phyloP scores from a whole-genome alignment of 2,329 filamentous ascomycete genomes.

The Sclerotinia trifoliorum region DNA sequence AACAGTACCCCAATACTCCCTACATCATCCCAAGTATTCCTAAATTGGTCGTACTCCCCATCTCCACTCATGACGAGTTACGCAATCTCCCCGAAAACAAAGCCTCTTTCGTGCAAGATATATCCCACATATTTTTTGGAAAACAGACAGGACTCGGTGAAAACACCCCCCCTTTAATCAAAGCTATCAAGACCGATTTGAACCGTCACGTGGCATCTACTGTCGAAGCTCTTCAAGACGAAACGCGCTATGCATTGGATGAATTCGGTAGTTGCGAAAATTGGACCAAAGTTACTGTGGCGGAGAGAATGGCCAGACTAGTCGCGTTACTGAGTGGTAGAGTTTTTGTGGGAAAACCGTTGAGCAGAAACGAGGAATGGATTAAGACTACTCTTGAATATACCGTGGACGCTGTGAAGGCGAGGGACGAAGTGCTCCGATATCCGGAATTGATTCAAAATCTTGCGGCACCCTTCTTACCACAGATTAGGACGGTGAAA shows the following conservation, averaged over 20 bases:
- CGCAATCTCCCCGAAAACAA: constrained; percentile 11
- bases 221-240: constrained; percentile 33
- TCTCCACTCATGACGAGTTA: not conserved
- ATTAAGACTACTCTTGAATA: not conserved
- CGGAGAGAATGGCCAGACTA: not conserved
- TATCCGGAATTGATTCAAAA: not conserved
- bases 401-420: not conserved
- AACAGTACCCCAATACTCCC: constrained; percentile 4
- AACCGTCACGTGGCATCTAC: constrained; percentile 30
- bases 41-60: not conserved
- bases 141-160: not conserved
- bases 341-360: constrained; percentile 14
- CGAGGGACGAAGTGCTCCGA: not conserved
- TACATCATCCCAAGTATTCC: not conserved
- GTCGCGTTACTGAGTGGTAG: constrained; percentile 9
- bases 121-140: not conserved
- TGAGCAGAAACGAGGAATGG: constrained; percentile 19
- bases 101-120: not conserved
- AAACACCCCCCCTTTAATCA: constrained; percentile 15
- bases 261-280: constrained; percentile 35
- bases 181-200: constrained; percentile 33
- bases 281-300: constrained; percentile 5
- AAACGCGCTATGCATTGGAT: constrained; percentile 30
- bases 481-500: not conserved
- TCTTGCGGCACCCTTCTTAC: constrained; percentile 2